Evolutionary conservation across 1,139 yeast species (phyloP).

Genomic region (Fermentozyma sake): DNA sequence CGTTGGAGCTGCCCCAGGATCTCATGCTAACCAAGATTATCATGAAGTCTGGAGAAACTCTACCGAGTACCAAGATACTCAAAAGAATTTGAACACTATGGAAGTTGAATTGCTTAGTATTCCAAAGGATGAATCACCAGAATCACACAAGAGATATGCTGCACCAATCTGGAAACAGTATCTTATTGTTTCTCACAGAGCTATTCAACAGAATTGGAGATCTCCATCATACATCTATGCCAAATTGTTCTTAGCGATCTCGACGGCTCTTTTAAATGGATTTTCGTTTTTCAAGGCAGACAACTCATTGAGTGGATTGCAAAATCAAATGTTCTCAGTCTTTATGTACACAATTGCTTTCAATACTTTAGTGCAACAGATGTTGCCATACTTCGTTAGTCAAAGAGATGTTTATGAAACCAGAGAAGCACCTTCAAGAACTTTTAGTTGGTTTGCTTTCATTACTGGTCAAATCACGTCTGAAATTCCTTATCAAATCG

Average conservation of each 20-base stretch:
- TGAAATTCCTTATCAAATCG: constrained; percentile 28
- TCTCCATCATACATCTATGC: constrained; percentile 38
- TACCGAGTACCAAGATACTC: constrained; percentile 19
- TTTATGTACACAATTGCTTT: constrained; percentile 65
- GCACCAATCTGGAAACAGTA: constrained; percentile 24
- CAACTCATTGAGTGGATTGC: constrained; percentile 36
- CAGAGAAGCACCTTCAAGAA: constrained; percentile 62
- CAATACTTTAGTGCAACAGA: constrained; percentile 64
- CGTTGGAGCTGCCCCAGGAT: constrained; percentile 36
- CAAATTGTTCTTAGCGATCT: constrained; percentile 32
- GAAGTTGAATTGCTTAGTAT: constrained; percentile 23
- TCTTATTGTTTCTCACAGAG: constrained; percentile 19
- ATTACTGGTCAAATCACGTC: constrained; percentile 27
- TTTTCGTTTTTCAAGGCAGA: constrained; percentile 36
- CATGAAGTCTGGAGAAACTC: constrained; percentile 32
- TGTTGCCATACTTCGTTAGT: constrained; percentile 60
- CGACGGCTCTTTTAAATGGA: constrained; percentile 44
- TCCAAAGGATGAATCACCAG: constrained; percentile 21
- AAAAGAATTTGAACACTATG: constrained; percentile 22
- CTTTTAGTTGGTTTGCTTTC: constrained; percentile 45
- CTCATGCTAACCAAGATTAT: constrained; percentile 31
- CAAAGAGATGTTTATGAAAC: constrained; percentile 62
- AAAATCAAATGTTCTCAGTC: constrained; percentile 52
- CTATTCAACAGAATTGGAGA: constrained; percentile 40
- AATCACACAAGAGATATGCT: constrained; percentile 21